A percentile compares a stretch with the other conserved stretches of the same genome.
phyloP scores from a whole-genome alignment of 345 rosid species.

The Rubroshorea leprosula region DNA sequence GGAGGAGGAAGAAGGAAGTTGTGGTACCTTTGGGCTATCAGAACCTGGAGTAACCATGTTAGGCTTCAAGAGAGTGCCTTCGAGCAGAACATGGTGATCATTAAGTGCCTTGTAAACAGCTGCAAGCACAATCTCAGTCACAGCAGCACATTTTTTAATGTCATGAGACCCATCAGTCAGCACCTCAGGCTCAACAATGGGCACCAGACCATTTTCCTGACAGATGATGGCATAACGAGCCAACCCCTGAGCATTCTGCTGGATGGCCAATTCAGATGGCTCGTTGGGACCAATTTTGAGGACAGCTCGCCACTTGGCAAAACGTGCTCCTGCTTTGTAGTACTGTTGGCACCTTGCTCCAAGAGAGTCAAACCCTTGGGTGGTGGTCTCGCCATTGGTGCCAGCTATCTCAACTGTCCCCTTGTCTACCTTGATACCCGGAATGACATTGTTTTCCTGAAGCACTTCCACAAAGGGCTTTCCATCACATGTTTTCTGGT shows the following conservation, averaged over 20 bases:
- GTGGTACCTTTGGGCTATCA: slow-evolving; percentile 66
- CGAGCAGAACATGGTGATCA: slow-evolving; percentile 91
- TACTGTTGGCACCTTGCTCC: slow-evolving; percentile 78
- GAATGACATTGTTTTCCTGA: slow-evolving; percentile 66
- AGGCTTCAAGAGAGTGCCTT: slow-evolving; percentile 93
- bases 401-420: slow-evolving; percentile 83
- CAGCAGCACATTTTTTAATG: slow-evolving; percentile 77
- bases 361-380: slow-evolving; percentile 85
- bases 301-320: slow-evolving; percentile 96
- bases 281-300: slow-evolving; percentile 81
- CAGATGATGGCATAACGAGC: slow-evolving; percentile 95
- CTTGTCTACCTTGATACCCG: slow-evolving; percentile 96
- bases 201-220: slow-evolving; percentile 90
- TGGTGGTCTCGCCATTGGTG: slow-evolving; percentile 85
- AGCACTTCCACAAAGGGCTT: slow-evolving; percentile 82
- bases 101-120: slow-evolving; percentile 91
- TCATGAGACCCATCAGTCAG: slow-evolving; percentile 84
- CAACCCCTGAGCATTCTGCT: slow-evolving; percentile 88
- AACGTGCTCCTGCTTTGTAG: slow-evolving; percentile 90
- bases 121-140: slow-evolving; percentile 73
- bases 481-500: slow-evolving; percentile 72
- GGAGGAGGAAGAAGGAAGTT: not conserved
- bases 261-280: slow-evolving; percentile 74
- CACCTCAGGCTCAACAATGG: slow-evolving; percentile 89
- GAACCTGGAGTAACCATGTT: slow-evolving; percentile 99